Percentiles rank a stretch among this genome's conserved stretches.
These are phyloP conservation scores for Stagonosporopsis cucurbitacearum DNA, from an alignment of 2,329 filamentous ascomycete species.

Conservation along the genomic window DNA sequence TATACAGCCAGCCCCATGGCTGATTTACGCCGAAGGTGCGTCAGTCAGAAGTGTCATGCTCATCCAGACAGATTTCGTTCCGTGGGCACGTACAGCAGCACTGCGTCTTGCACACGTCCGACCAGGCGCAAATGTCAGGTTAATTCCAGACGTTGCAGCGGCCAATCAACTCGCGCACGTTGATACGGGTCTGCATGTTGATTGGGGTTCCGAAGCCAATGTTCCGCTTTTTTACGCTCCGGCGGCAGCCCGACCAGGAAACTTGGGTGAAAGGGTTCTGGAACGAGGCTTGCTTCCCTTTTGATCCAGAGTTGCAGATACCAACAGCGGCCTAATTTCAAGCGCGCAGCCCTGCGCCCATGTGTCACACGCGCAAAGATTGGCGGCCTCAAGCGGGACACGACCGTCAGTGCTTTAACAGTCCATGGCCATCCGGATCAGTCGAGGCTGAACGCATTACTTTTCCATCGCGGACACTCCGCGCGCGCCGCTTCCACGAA, in stretches of 20 bases:
- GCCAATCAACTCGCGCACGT: slow-evolving; percentile 22
- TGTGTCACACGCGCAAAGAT: slow-evolving; percentile 26
- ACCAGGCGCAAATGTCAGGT: slow-evolving; percentile 12
- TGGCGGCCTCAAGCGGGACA: slow-evolving; percentile 16
- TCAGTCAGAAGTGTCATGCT: slow-evolving; percentile 15
- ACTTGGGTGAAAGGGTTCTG: slow-evolving; percentile 20
- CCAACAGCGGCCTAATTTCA: slow-evolving; percentile 14
- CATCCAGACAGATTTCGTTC: slow-evolving; percentile 17
- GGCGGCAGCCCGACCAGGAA: slow-evolving; percentile 18
- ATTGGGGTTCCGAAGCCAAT: slow-evolving; percentile 12
- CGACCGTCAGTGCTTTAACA: slow-evolving; percentile 22
- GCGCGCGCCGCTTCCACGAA: slow-evolving; percentile 21
- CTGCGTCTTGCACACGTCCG: slow-evolving; percentile 12
- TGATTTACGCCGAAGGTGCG: slow-evolving; percentile 16
- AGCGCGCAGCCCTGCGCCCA: slow-evolving; percentile 12
- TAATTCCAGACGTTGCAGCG: slow-evolving; percentile 3
- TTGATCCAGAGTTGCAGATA: slow-evolving; percentile 14
- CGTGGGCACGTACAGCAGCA: slow-evolving; percentile 19
- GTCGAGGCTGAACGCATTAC: slow-evolving; percentile 22
- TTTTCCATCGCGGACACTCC: slow-evolving; percentile 23
- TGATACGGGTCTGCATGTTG: slow-evolving; percentile 9
- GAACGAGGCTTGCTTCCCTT: slow-evolving; percentile 14
- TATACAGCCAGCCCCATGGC: slow-evolving; percentile 15
- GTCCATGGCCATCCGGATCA: slow-evolving; percentile 23
- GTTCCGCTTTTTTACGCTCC: slow-evolving; percentile 10